Conservation (phyloP, 2,329 filamentous ascomycete species). For the Metarhizium rileyi region DNA sequence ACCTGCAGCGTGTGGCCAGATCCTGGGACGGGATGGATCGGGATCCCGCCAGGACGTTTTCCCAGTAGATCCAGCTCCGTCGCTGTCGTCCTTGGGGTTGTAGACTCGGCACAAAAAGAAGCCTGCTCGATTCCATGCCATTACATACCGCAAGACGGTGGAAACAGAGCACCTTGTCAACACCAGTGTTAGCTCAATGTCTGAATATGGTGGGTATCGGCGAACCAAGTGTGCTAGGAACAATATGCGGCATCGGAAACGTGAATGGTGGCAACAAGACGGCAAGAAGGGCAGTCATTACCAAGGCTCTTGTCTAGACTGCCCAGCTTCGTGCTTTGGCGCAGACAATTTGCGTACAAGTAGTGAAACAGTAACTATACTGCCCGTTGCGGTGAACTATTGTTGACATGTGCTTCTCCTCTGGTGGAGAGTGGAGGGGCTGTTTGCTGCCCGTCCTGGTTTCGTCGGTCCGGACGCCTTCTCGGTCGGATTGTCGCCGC, state of each 20-base stretch:
- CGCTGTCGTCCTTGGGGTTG: background rate
- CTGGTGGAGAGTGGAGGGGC: constrained; percentile 1
- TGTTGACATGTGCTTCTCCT: constrained; percentile 15
- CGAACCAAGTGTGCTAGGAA: background rate
- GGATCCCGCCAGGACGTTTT: constrained; percentile 6
- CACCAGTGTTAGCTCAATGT: background rate
- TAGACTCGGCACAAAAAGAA: background rate
- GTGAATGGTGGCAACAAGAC: background rate
- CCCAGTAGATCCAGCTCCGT: constrained; percentile 7
- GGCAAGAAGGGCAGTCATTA: background rate
- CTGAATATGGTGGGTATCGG: background rate
- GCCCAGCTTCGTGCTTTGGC: background rate
- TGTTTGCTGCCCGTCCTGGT: background rate
- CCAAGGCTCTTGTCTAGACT: background rate
- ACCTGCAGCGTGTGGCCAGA: constrained; percentile 8
- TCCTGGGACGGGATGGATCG: constrained; percentile 6
- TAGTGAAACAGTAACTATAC: background rate
- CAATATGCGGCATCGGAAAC: constrained; percentile 5
- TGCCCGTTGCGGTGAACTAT: constrained; percentile 11
- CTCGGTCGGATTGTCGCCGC: background rate
- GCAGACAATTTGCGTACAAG: background rate
- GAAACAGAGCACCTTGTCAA: background rate
- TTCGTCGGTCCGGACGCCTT: background rate
- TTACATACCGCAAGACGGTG: background rate
- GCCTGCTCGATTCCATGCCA: background rate